Conservation (phyloP, 495 filamentous ascomycete genomes). For the Penicillium cataractarum region DNA sequence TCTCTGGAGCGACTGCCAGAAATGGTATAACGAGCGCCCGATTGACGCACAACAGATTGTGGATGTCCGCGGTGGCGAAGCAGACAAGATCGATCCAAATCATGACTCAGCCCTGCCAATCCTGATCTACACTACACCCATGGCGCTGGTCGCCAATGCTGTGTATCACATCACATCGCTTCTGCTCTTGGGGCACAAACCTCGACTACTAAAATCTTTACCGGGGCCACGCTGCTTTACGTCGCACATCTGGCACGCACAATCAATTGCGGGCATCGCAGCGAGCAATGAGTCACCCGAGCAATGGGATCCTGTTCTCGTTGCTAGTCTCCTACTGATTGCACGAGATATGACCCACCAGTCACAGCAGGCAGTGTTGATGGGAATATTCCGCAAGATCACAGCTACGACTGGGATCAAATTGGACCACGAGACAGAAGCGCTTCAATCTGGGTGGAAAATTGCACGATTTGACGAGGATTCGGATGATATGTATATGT, state of each 20-base stretch:
- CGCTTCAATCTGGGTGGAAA: constrained; percentile 22
- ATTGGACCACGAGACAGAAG: constrained; percentile 20
- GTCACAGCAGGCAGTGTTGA: constrained; percentile 26
- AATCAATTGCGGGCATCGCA: constrained; percentile 31
- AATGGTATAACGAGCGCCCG: constrained; percentile 36
- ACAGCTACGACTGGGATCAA: constrained; percentile 28
- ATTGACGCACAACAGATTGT: constrained; percentile 30
- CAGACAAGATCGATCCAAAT: constrained; percentile 29
- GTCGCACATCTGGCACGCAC: constrained; percentile 36
- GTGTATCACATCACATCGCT: constrained; percentile 33
- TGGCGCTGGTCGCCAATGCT: constrained; percentile 35
- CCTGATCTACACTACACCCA: constrained; percentile 33
- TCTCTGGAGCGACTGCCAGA: constrained; percentile 34
- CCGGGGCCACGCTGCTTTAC: constrained; percentile 32
- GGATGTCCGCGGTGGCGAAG: constrained; percentile 31
- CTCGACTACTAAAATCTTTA: constrained; percentile 30
- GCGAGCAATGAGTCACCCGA: constrained; percentile 32
- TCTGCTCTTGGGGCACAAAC: constrained; percentile 28
- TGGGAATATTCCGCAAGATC: constrained; percentile 20
- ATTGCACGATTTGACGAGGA: constrained; percentile 31
- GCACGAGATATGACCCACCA: constrained; percentile 33
- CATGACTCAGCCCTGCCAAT: constrained; percentile 33
- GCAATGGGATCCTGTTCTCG: constrained; percentile 32
- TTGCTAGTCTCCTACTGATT: constrained; percentile 26
- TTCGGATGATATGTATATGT: constrained; percentile 18